Evolutionary conservation across 2,329 filamentous ascomycete genomes (phyloP).

Genomic region (Shiraia sp.): DNA sequence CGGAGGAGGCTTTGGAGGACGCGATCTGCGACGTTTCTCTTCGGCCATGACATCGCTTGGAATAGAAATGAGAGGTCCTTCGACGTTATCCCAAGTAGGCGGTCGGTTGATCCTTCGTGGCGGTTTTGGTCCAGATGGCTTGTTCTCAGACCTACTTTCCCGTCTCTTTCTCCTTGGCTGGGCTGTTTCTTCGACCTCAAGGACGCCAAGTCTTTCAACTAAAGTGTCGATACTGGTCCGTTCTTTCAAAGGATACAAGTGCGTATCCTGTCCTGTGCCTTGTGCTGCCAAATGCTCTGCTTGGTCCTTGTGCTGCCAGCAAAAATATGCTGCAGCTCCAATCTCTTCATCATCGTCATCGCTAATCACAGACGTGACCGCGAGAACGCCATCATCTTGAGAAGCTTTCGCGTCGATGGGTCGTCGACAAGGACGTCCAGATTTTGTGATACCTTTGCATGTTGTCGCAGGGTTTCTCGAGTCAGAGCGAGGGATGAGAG

Average conservation of each 20-base stretch:
- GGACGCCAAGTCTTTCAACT: conserved; percentile 74
- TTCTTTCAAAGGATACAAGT: conserved; percentile 62
- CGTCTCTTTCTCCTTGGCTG: conserved; percentile 42
- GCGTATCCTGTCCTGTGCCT: conserved; percentile 36
- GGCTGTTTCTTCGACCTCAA: conserved; percentile 62
- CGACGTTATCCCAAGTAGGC: conserved; percentile 50
- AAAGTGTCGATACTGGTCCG: conserved; percentile 86
- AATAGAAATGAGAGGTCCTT: conserved; percentile 51
- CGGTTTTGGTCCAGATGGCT: conserved; percentile 18
- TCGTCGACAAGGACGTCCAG: conserved; percentile 81
- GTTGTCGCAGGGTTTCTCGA: conserved; percentile 82
- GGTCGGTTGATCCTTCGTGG: conserved; percentile 41
- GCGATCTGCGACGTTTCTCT: conserved; percentile 22
- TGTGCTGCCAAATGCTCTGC: conserved; percentile 52
- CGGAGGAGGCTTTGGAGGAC: conserved; percentile 18
- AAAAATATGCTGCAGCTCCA: conserved; percentile 69
- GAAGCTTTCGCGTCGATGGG: conserved; percentile 59
- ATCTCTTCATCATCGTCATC: conserved; percentile 56
- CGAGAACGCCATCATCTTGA: conserved; percentile 45
- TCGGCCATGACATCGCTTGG: conserved; percentile 44
- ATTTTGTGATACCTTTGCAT: conserved; percentile 83
- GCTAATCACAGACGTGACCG: conserved; percentile 43
- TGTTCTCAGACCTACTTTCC: conserved; percentile 21
- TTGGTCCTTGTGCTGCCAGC: conserved; percentile 95
- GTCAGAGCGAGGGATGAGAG: conserved; percentile 75